Conservation (phyloP, 192 early-diverging fungal genomes). For the Phycomyces nitens region DNA sequence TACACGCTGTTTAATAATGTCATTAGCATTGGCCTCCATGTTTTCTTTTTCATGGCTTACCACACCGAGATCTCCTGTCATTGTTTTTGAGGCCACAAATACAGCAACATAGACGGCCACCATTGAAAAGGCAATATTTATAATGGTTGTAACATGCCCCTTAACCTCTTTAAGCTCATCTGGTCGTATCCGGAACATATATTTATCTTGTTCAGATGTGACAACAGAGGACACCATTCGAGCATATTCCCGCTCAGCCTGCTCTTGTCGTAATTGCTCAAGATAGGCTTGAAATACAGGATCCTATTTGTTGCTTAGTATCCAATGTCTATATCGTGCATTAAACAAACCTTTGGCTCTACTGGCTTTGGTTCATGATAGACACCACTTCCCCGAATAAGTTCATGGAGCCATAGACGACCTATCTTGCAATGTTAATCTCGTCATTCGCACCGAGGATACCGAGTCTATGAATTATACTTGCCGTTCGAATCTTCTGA, state of each 20-base stretch:
- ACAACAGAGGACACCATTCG: constrained; percentile 18
- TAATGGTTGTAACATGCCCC: constrained; percentile 20
- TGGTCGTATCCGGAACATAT: background rate
- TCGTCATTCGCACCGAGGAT: too few relatives aligned
- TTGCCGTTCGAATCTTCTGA: background rate
- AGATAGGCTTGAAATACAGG: constrained; percentile 27
- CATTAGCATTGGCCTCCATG: too few relatives aligned
- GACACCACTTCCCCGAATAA: constrained; percentile 10
- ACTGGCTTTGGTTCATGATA: constrained; percentile 12
- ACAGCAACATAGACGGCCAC: constrained; percentile 23
- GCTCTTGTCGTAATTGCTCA: constrained; percentile 13
- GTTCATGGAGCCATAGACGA: constrained; percentile 19
- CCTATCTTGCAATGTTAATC: too few relatives aligned
- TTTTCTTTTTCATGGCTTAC: too few relatives aligned
- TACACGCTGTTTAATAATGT: constrained; percentile 15
- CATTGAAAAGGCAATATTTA: constrained; percentile 28
- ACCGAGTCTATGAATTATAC: too few relatives aligned
- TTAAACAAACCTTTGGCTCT: constrained; percentile 9
- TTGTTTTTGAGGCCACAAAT: constrained; percentile 16
- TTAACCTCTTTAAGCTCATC: constrained; percentile 21
- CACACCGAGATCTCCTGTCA: constrained; percentile 16
- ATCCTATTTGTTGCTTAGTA: constrained; percentile 13
- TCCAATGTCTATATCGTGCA: background rate
- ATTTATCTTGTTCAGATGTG: constrained; percentile 15
- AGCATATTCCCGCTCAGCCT: constrained; percentile 13